phyloP scores from a whole-genome alignment of 1,284 basidiomycete genomes.

The Termitomyces sp. region DNA sequence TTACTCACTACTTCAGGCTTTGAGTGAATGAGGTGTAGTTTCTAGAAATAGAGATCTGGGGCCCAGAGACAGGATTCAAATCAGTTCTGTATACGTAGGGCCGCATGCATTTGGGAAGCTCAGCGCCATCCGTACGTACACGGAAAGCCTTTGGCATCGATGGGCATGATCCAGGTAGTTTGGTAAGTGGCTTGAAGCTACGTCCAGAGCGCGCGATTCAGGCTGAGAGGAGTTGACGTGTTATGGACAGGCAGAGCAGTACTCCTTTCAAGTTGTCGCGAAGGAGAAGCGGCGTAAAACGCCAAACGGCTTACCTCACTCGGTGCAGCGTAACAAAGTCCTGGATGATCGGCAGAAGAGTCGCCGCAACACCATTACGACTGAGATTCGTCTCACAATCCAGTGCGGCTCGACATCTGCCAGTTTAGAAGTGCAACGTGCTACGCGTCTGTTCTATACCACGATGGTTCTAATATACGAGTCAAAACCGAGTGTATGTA shows the following conservation, averaged over 20 bases:
- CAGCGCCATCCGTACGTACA: neutral
- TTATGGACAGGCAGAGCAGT: neutral
- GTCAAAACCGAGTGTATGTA: neutral
- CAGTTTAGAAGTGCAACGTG: neutral
- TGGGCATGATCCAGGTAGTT: neutral
- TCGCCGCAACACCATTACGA: neutral
- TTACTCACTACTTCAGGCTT: neutral
- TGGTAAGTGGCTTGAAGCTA: conserved; percentile 3
- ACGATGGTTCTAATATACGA: neutral
- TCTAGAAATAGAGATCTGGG: neutral
- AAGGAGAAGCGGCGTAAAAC: neutral
- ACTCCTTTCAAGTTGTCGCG: conserved; percentile 1
- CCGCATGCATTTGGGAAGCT: neutral
- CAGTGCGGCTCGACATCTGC: neutral
- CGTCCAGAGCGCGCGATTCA: neutral
- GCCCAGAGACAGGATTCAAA: neutral
- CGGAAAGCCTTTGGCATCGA: neutral
- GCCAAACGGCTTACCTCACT: conserved; percentile 1
- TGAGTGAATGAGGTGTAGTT: neutral
- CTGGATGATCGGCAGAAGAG: neutral
- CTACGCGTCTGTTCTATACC: neutral
- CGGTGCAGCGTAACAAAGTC: neutral
- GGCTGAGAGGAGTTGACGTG: neutral
- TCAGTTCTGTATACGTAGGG: neutral
- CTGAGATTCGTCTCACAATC: neutral